These are phyloP conservation scores for Claviceps sp. DNA, from an alignment of 2,329 filamentous ascomycete genomes.

Conservation along the genomic window DNA sequence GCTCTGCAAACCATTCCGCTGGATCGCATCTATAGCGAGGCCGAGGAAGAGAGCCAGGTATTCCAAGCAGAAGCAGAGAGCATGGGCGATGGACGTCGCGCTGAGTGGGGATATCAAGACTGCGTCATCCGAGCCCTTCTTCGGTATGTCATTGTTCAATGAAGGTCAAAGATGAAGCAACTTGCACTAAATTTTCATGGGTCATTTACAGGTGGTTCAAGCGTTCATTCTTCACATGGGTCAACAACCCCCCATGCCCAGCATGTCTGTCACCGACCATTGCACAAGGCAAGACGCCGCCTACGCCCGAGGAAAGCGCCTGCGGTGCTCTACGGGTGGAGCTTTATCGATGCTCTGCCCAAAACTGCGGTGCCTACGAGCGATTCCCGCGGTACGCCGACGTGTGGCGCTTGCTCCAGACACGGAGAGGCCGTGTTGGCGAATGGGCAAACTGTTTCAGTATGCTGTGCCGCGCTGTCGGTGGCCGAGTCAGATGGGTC, in stretches of 20 bases:
- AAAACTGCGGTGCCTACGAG: constrained; percentile 64
- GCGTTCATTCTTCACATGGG: constrained; percentile 86
- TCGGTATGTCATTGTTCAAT: constrained; percentile 39
- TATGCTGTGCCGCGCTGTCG: constrained; percentile 91
- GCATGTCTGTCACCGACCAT: constrained; percentile 73
- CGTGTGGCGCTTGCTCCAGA: constrained; percentile 84
- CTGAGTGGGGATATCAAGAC: constrained; percentile 95
- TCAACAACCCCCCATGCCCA: constrained; percentile 85
- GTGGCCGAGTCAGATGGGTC: constrained; percentile 85
- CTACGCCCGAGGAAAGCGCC: constrained; percentile 78
- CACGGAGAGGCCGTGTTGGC: constrained; percentile 70
- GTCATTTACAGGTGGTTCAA: constrained; percentile 61
- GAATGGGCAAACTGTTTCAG: constrained; percentile 99
- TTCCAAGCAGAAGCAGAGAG: constrained; percentile 79
- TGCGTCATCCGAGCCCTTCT: constrained; percentile 83
- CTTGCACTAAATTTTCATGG: constrained; percentile 8
- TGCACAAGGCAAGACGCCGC: constrained; percentile 68
- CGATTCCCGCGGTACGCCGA: constrained; percentile 91
- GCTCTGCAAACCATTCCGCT: constrained; percentile 76
- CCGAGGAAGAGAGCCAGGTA: constrained; percentile 85
- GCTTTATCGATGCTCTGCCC: constrained; percentile 72
- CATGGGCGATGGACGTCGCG: constrained; percentile 63
- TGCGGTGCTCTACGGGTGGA: constrained; percentile 81
- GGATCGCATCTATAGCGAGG: constrained; percentile 83
- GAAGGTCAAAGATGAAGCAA: not conserved